Evolutionary conservation across 106 monocot genomes (phyloP).

Genomic region (Xerophyta viscosa): DNA sequence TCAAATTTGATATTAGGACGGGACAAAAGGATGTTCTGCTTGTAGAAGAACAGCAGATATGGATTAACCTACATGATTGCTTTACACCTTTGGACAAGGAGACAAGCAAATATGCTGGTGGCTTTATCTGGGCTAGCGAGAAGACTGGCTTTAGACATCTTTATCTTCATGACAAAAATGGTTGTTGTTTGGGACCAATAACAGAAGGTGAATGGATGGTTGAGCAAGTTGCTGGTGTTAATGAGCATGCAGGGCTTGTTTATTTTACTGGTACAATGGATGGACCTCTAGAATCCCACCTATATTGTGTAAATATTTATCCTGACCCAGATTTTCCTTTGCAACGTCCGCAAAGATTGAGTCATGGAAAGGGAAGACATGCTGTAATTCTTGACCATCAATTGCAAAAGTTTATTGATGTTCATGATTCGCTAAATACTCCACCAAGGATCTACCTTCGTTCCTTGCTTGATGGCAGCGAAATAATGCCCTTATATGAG

Average conservation of each 20-base stretch:
- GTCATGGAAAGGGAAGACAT: slow-evolving; percentile 75
- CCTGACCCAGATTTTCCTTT: slow-evolving; percentile 67
- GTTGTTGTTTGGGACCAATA: slow-evolving; percentile 71
- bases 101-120: slow-evolving; percentile 34
- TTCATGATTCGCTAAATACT: slow-evolving; percentile 67
- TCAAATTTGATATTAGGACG: slow-evolving; percentile 65
- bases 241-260: slow-evolving; percentile 74
- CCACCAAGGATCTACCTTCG: slow-evolving; percentile 43
- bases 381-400: slow-evolving; percentile 87
- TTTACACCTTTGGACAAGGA: slow-evolving; percentile 82
- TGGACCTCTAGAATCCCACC: slow-evolving; percentile 65
- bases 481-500: slow-evolving; percentile 73
- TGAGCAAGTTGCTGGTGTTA: slow-evolving; percentile 85
- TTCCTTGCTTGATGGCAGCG: slow-evolving; percentile 57
- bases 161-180: slow-evolving; percentile 78
- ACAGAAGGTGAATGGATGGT: slow-evolving; percentile 97
- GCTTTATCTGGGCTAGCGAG: slow-evolving; percentile 96
- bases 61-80: slow-evolving; percentile 90
- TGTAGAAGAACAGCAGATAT: slow-evolving; percentile 63
- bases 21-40: slow-evolving; percentile 57
- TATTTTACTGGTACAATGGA: slow-evolving; percentile 93
- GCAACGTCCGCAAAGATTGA: slow-evolving; percentile 63
- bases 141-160: slow-evolving; percentile 91
- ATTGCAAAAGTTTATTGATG: slow-evolving; percentile 77
- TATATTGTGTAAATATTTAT: slow-evolving; percentile 61